Base-by-base conservation (phyloP, 257 asterid species). In the Verbena officinalis region DNA sequence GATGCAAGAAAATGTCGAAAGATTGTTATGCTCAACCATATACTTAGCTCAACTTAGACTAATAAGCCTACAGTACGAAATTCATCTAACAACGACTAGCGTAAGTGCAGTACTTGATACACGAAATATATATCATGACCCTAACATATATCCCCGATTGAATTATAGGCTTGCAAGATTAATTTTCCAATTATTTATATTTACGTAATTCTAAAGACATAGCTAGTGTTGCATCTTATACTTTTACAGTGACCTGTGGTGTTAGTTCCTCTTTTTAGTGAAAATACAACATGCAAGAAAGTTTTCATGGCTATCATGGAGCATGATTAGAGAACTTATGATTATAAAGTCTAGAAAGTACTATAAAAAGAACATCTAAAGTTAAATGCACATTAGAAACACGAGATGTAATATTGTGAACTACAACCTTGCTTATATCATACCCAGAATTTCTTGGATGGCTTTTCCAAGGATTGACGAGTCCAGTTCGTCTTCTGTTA, bases 401-500 rank as follows among this genome's bases (percentile, higher is more conserved):
- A 13, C 6, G 15, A 2, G 49, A 43, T 43, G 19, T 43, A 43
- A 9, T 43, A 12, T n/a, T 6, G 2, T 39, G 31, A 65, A 11
- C 30, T 2, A 34, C 22, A 16, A 46, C 12, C 34, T 52, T 22
- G 31, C 58, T 27, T 2, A 27, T 34, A 34, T 46, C 62, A 31
- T 76, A 81, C 90, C 80, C 48, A 78, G 57, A 61, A 78, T 69
- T 59, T 78, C 81, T 69, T 65, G 72, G 59, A 81, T 59, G 15
- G 83, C 70, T 50, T 40, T 60, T 75, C 75, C 71, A 23, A 83
- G 81, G 36, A 76, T 69, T 31, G 74, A 57, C 9, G 86, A 73
- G 73, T 78, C 81, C 48, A 83, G 81, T 56, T 83, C 86, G 51
- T 80, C 84, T 68, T 83, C 86, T 15, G 57, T 62, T 33, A 83